Percentiles rank a stretch among this genome's conserved stretches.
Conservation (phyloP, 139 green algal species). For the Chlamydomonas sphaeroides region DNA sequence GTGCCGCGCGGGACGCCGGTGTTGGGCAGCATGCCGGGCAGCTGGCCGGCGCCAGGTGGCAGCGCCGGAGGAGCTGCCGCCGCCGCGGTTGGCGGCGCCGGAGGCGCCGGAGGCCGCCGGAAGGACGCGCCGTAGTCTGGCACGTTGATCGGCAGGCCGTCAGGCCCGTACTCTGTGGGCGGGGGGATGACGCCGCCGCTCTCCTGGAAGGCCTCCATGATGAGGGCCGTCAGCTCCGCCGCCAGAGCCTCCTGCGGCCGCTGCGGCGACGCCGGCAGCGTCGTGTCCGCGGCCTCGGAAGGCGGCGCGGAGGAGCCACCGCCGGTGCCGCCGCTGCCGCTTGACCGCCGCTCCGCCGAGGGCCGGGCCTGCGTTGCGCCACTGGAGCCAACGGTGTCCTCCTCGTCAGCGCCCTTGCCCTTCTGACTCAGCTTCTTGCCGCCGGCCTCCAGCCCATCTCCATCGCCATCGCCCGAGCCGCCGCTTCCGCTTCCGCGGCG, state of each 20-base stretch:
- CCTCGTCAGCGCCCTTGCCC: no score
- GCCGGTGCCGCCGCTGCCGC: background rate
- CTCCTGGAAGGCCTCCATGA: conserved; percentile 39
- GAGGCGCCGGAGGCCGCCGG: no score
- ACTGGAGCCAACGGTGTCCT: no score
- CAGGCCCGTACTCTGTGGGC: background rate
- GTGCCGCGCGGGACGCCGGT: conserved; percentile 10
- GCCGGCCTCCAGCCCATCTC: no score
- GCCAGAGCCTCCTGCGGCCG: background rate
- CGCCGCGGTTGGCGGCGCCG: background rate
- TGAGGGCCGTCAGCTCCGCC: conserved; percentile 28
- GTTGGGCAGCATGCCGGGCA: conserved; percentile 35
- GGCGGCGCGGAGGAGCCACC: background rate
- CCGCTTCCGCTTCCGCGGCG: no score
- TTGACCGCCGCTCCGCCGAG: background rate
- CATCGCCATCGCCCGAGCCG: no score
- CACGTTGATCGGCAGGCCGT: no score
- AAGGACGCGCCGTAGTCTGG: no score
- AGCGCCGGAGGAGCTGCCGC: background rate
- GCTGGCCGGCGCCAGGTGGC: background rate
- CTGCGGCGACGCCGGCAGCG: no score
- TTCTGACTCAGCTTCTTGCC: no score
- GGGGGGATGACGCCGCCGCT: conserved; percentile 29
- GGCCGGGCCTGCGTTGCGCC: no score
- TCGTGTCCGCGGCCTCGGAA: background rate